Evolutionary conservation across 2,329 filamentous ascomycete species (phyloP).

Genomic region (Monilinia aucupariae): DNA sequence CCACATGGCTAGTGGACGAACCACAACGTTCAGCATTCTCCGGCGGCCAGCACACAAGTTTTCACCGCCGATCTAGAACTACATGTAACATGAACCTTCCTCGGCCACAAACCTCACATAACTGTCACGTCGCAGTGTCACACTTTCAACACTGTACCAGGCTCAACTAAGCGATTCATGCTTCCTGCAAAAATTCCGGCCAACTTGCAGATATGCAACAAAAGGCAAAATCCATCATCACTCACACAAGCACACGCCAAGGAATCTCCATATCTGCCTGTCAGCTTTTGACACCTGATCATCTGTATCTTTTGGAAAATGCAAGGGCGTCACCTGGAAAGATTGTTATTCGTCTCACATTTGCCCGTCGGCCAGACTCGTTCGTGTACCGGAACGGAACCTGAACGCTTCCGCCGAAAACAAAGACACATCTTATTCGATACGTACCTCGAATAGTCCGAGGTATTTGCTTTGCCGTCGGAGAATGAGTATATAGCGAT

Average conservation of each 20-base stretch:
- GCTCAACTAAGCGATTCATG: neutral
- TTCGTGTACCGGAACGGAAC: neutral
- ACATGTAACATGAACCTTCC: neutral
- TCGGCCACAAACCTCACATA: neutral
- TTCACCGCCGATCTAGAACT: slow-evolving; percentile 4
- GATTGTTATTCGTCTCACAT: neutral
- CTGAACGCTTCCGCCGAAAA: neutral
- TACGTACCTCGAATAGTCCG: neutral
- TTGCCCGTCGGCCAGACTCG: neutral
- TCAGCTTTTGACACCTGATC: neutral
- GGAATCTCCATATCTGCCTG: neutral
- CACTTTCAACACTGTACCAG: slow-evolving; percentile 1
- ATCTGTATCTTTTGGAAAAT: neutral
- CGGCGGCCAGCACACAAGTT: slow-evolving; percentile 10
- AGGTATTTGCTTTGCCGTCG: neutral
- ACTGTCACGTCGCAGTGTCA: neutral
- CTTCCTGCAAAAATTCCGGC: slow-evolving; percentile 8
- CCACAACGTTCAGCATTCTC: slow-evolving; percentile 9
- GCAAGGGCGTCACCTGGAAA: neutral
- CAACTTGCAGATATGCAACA: slow-evolving; percentile 16
- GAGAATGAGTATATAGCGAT: neutral
- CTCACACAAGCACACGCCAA: neutral
- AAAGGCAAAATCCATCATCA: neutral
- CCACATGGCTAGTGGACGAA: neutral
- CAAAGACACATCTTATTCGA: neutral